Evolutionary conservation across 1,284 basidiomycete species (phyloP).

Genomic region (Volvariella surrecta): DNA sequence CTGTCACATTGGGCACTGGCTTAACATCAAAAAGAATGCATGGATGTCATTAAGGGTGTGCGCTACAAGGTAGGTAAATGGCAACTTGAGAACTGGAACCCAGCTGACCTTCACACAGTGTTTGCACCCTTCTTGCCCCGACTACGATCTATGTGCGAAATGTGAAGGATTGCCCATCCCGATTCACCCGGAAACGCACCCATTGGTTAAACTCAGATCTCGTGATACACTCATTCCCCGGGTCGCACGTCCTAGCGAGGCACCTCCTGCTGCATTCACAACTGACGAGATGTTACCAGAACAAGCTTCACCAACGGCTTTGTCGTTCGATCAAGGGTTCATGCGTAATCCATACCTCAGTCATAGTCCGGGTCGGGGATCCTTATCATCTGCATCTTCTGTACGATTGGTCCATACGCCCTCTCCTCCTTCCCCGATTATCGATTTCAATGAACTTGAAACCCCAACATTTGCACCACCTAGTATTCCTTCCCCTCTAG

Average conservation of each 20-base stretch:
- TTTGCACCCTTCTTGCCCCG: conserved; percentile 71
- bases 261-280: background rate
- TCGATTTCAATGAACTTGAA: too few species aligned
- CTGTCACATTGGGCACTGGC: conserved; percentile 2
- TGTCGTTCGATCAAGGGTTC: conserved; percentile 8
- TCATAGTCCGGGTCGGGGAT: background rate
- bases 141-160: conserved; percentile 76
- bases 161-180: conserved; percentile 80
- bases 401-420: too few species aligned
- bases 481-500: too few species aligned
- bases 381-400: background rate
- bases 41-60: conserved; percentile 44
- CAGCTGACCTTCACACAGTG: conserved; percentile 39
- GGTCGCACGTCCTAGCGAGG: conserved; percentile 29
- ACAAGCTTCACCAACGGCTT: too few species aligned
- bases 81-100: background rate
- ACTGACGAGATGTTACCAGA: too few species aligned
- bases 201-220: conserved; percentile 72
- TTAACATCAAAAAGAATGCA: conserved; percentile 33
- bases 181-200: conserved; percentile 68
- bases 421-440: too few species aligned
- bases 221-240: conserved; percentile 43
- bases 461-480: too few species aligned
- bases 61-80: conserved; percentile 56
- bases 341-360: conserved; percentile 9